Conservation (phyloP, 106 monocot species). For the Phalaenopsis equestris region DNA sequence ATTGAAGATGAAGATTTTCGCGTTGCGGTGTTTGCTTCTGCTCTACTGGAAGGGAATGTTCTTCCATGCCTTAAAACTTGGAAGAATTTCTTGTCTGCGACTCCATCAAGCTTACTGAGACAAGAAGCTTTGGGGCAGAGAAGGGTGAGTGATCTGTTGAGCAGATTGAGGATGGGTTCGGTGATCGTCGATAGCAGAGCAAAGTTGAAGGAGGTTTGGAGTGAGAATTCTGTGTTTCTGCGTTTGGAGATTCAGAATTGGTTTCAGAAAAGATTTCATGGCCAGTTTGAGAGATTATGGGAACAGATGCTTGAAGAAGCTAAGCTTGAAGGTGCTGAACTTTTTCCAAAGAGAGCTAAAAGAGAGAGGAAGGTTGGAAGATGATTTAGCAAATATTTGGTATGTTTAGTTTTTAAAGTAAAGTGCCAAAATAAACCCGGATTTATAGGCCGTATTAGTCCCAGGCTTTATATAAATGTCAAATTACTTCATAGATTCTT, state of each 20-base stretch:
- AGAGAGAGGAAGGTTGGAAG: conserved; percentile 16
- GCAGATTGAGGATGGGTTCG: conserved; percentile 38
- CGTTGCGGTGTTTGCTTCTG: conserved; percentile 61
- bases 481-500: too few relatives aligned
- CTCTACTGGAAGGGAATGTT: conserved; percentile 76
- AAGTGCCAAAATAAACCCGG: too few relatives aligned
- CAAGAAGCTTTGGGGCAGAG: conserved; percentile 56
- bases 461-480: too few relatives aligned
- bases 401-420: not conserved
- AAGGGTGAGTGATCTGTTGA: conserved; percentile 69
- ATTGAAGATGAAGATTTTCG: conserved; percentile 41
- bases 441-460: too few relatives aligned
- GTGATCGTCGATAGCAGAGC: conserved; percentile 53
- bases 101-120: conserved; percentile 53
- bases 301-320: conserved; percentile 50
- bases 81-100: conserved; percentile 41
- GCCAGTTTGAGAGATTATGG: conserved; percentile 50
- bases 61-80: conserved; percentile 63
- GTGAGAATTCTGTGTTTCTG: conserved; percentile 37
- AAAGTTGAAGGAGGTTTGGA: conserved; percentile 55
- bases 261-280: conserved; percentile 59
- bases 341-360: conserved; percentile 52
- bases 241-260: conserved; percentile 51
- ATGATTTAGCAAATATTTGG: not conserved
- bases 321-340: conserved; percentile 31